These are phyloP conservation scores for Ganoderma resinaceum DNA, from an alignment of 1,284 basidiomycete genomes.

Conservation along the genomic window DNA sequence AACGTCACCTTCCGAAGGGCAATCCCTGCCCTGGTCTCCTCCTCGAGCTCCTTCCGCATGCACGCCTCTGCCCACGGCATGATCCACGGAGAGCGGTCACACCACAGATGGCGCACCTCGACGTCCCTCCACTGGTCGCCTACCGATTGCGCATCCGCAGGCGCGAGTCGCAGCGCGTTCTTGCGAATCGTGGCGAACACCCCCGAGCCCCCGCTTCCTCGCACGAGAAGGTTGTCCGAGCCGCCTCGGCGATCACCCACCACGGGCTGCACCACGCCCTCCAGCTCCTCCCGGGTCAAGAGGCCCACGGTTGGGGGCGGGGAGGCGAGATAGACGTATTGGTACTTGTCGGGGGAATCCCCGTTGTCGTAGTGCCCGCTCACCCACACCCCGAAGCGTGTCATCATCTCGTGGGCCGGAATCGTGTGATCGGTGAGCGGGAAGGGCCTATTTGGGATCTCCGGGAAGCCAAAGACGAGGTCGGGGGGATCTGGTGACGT, in stretches of 20 bases:
- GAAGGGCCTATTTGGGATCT: background rate
- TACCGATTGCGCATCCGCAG: background rate
- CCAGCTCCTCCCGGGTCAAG: conserved; percentile 24
- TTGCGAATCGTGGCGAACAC: background rate
- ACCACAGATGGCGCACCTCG: conserved; percentile 23
- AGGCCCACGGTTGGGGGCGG: conserved; percentile 22
- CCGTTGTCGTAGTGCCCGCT: conserved; percentile 33
- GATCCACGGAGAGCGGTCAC: conserved; percentile 23
- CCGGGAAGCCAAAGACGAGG: background rate
- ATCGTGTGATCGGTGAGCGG: background rate
- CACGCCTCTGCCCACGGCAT: background rate
- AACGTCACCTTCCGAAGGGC: conserved; percentile 3
- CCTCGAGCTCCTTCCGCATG: background rate
- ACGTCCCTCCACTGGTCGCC: conserved; percentile 17
- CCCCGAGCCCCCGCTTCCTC: background rate
- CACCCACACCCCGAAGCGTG: background rate
- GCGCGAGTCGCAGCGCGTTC: background rate
- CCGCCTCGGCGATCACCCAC: background rate
- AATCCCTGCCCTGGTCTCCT: background rate
- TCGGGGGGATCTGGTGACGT: background rate
- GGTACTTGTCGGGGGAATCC: conserved; percentile 15
- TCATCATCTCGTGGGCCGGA: background rate
- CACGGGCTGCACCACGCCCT: conserved; percentile 6
- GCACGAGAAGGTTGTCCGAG: background rate
- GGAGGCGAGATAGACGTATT: conserved; percentile 5